These are phyloP conservation scores for Boletellus emodensis DNA, from an alignment of 768 basidiomycete genomes.

Conservation along the genomic window DNA sequence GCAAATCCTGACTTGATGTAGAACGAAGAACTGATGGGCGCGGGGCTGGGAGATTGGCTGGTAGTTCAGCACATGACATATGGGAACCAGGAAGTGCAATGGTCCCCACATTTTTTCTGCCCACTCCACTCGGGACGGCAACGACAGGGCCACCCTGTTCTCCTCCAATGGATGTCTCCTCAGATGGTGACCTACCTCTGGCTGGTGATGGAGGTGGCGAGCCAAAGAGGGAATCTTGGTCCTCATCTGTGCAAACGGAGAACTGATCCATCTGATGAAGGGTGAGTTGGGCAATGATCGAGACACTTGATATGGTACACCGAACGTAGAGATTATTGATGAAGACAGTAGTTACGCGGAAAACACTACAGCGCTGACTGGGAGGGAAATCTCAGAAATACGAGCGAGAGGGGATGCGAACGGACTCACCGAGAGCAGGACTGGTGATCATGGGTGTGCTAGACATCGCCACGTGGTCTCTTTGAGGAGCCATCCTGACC, in stretches of 20 bases:
- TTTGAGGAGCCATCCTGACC: neutral
- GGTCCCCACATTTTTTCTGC: slow-evolving; percentile 77
- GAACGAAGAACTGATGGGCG: slow-evolving; percentile 33
- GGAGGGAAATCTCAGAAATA: neutral
- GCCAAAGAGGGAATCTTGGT: slow-evolving; percentile 76
- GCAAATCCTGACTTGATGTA: slow-evolving; percentile 25
- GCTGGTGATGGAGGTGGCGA: slow-evolving; percentile 68
- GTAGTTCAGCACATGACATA: slow-evolving; percentile 75
- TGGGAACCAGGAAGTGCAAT: slow-evolving; percentile 98
- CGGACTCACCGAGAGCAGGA: slow-evolving; percentile 2
- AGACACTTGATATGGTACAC: slow-evolving; percentile 14
- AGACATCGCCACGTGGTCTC: no score
- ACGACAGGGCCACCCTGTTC: slow-evolving; percentile 11
- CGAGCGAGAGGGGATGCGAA: neutral
- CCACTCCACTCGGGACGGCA: slow-evolving; percentile 27
- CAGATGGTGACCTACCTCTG: slow-evolving; percentile 75
- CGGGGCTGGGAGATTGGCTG: slow-evolving; percentile 74
- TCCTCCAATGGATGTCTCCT: slow-evolving; percentile 28
- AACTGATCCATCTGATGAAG: slow-evolving; percentile 18
- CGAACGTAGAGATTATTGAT: slow-evolving; percentile 3
- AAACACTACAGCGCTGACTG: neutral
- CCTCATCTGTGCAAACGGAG: slow-evolving; percentile 24
- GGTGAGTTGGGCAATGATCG: slow-evolving; percentile 17
- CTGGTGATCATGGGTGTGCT: neutral
- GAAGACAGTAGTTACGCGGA: neutral